Base-by-base conservation (phyloP, 2,329 filamentous ascomycete genomes). In the Cladosporium sp. region DNA sequence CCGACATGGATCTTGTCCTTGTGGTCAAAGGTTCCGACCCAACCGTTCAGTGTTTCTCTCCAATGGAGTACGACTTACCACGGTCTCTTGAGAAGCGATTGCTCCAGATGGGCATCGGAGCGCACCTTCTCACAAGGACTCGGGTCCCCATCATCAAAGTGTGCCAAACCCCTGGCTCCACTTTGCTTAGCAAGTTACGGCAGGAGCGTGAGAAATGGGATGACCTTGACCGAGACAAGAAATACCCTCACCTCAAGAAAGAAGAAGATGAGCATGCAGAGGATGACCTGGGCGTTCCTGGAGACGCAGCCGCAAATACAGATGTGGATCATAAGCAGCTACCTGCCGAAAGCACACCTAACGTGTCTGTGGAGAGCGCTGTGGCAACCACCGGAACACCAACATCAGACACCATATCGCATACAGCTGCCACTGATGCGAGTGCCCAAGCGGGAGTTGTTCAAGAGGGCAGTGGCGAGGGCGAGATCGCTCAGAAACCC, bases 71-170 rank as follows among this genome's bases (percentile, higher is more conserved):
- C 45, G 77, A 82, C 54, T 79, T 94, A 58, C 90, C 90, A 1
- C 83, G 89, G 22, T 69, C 92, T 6, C 74, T 96, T 2, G 90
- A 95, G 69, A 89, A 87, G 70, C 84, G 83, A 3, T 81, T 96
- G 12, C 78, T 96, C 5, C 82, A 88, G 15, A 76, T 82, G 28
- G 89, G 89, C 0, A 84, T 89, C 63, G 90, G 90, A 2, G 91
- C 89, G 15, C 84, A 90, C 4, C 78, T 96, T 3, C 79, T 96
- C 2, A 89, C 88, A 1, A 84, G 86, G 56, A 94, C 91, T 1
- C 82, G 91, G 61, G 88, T 96, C 3, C 90, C 92, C 0, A 95
- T 96, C 64, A 87, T 96, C 70, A 94, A 95, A 70, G 80, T 96
- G 15, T 96, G 91, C 67, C 82, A 93, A 70, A 82, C 76, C 42